Percentiles rank a stretch among this genome's conserved stretches.
Evolutionary conservation across 2,329 filamentous ascomycete species (phyloP).

Genomic region (Elsinoe australis): DNA sequence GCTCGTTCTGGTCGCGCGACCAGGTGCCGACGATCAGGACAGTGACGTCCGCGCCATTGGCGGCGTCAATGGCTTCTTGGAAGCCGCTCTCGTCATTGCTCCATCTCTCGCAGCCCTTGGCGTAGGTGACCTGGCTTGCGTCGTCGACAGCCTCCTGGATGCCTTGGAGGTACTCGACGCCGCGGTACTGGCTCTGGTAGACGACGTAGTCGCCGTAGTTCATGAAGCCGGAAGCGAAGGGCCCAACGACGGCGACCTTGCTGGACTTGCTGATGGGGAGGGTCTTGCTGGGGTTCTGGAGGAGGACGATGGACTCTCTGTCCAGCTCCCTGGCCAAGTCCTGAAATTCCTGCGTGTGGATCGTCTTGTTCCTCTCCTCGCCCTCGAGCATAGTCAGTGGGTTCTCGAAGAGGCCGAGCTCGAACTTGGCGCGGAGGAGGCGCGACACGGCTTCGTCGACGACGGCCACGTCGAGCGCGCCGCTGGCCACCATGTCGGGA

Average conservation of each 20-base stretch:
- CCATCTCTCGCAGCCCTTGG: constrained; percentile 65
- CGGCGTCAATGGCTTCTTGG: constrained; percentile 56
- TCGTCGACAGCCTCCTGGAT: constrained; percentile 51
- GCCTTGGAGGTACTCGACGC: constrained; percentile 62
- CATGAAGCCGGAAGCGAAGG: constrained; percentile 65
- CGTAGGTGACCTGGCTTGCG: constrained; percentile 55
- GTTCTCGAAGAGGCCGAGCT: constrained; percentile 62
- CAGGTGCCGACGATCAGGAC: constrained; percentile 69
- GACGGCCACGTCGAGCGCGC: constrained; percentile 50
- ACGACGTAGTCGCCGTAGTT: constrained; percentile 72
- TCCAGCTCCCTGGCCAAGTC: constrained; percentile 57
- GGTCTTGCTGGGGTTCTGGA: constrained; percentile 61
- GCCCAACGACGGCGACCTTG: constrained; percentile 64
- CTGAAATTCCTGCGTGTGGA: constrained; percentile 55
- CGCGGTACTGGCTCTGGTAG: constrained; percentile 54
- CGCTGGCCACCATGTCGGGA: constrained; percentile 54
- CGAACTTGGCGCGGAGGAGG: constrained; percentile 60
- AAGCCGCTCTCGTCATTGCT: constrained; percentile 62
- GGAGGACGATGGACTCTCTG: constrained; percentile 61
- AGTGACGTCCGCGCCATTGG: constrained; percentile 60
- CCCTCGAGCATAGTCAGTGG: constrained; percentile 55
- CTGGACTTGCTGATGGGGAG: constrained; percentile 58
- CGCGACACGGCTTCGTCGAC: constrained; percentile 62
- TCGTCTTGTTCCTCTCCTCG: constrained; percentile 49
- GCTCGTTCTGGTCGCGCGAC: constrained; percentile 63